These are phyloP conservation scores for Cucurbita maxima DNA, from an alignment of 306 rosid genomes.

Conservation along the genomic window DNA sequence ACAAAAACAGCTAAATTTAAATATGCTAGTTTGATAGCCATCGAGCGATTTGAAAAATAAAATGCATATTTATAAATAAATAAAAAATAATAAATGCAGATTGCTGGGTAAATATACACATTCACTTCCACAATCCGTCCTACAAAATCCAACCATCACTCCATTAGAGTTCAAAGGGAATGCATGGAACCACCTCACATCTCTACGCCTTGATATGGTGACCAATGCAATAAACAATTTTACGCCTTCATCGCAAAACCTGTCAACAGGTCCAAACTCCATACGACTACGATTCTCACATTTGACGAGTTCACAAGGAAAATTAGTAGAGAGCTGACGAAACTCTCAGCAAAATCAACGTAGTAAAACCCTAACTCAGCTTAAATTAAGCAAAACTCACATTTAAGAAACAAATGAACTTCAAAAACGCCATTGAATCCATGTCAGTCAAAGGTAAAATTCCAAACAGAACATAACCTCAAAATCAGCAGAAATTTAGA, in stretches of 20 bases:
- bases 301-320: neutral
- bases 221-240: neutral
- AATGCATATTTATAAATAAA: neutral
- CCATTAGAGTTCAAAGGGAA: neutral
- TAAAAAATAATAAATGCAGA: neutral
- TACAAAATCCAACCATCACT: neutral
- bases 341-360: neutral
- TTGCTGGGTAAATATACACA: neutral
- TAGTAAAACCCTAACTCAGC: slow-evolving; percentile 4
- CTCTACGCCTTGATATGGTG: neutral
- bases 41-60: neutral
- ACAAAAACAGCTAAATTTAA: neutral
- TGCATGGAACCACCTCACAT: neutral
- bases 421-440: neutral
- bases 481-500: neutral
- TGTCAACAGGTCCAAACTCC: neutral
- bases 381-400: neutral
- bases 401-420: neutral
- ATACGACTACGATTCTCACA: neutral
- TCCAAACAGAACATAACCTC: neutral
- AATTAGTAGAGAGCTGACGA: neutral
- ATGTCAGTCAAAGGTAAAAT: neutral
- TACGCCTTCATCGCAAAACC: neutral
- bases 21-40: neutral
- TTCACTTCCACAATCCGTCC: neutral